Conservation (phyloP, 2,329 filamentous ascomycete species). For the Helicocarpus griseus region DNA sequence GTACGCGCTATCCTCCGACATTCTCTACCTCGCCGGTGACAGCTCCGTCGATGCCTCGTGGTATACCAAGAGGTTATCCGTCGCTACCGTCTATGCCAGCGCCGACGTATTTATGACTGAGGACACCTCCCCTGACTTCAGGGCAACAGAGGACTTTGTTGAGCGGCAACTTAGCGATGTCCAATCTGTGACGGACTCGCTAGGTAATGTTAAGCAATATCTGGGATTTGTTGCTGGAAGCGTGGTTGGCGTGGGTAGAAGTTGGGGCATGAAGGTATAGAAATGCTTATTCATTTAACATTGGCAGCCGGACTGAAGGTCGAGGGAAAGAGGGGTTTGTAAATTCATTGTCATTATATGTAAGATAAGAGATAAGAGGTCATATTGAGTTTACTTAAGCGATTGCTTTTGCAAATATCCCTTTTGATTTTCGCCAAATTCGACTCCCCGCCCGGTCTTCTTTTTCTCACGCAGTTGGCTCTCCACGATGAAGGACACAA, state of each 20-base stretch:
- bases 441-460: no score
- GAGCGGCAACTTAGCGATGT: slow-evolving; percentile 64
- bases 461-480: no score
- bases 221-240: slow-evolving; percentile 70
- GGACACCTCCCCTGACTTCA: slow-evolving; percentile 63
- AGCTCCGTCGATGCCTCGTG: slow-evolving; percentile 71
- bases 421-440: no score
- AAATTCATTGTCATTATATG: not conserved
- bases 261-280: slow-evolving; percentile 75
- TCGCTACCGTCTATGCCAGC: slow-evolving; percentile 61
- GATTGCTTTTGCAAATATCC: no score
- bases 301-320: no score
- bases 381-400: not conserved
- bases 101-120: slow-evolving; percentile 92
- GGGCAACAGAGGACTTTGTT: slow-evolving; percentile 71
- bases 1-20: slow-evolving; percentile 76
- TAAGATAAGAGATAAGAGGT: not conserved
- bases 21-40: slow-evolving; percentile 80
- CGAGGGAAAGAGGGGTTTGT: not conserved
- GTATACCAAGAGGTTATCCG: slow-evolving; percentile 64
- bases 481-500: no score
- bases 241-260: slow-evolving; percentile 70
- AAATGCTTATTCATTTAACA: not conserved
- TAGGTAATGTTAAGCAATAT: slow-evolving; percentile 63
- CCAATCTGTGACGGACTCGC: slow-evolving; percentile 50